Base-by-base conservation (phyloP, 2,329 filamentous ascomycete species). In the Colletotrichum australisinense region DNA sequence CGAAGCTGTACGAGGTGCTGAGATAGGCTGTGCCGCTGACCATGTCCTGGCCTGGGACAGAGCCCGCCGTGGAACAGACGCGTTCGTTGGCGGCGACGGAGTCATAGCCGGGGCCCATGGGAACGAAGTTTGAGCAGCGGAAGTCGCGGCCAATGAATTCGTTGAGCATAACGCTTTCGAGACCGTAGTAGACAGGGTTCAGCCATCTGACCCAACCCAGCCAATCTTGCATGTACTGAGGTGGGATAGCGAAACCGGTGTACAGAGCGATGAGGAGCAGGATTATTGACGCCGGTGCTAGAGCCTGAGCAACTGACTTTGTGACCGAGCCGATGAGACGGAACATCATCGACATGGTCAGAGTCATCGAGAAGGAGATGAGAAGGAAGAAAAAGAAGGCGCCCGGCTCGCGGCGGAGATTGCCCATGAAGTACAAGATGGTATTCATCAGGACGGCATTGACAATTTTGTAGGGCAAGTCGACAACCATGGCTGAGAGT, bases 321-420 rank as follows among this genome's bases (percentile, higher is more conserved):
- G 87, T 87, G 3, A 84, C 58, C 88, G 74, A 75, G 0, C 67
- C 74, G 5, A 76, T 74, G 26, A 75, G 67, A 1, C 91, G 87
- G 85, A 93, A 93, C 72, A 92, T 83, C 87, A 92, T 92, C 28
- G 89, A 91, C 90, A 93, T 93, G 63, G 86, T 85, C 74, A 93
- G 78, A 0, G 89, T 91, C 11, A 87, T 86, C 38, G 86, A 79
- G 79, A 93, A 90, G 2, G 87, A 89, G 76, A 92, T 86, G 42
- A 93, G 81, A 46, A 90, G 81, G 83, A 91, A 93, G 78, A 91
- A 88, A 82, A 93, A 93, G 83, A 93, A 93, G 0, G 88, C 80
- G 11, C 87, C 88, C 1, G 91, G 84, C 72, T 87, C 86, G 63
- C 91, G 84, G 24, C 79, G 74, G 2, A 84, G 77, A 6, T 81